phyloP scores from a whole-genome alignment of 2,329 filamentous ascomycete species.

The Rhynchosporium secalis region DNA sequence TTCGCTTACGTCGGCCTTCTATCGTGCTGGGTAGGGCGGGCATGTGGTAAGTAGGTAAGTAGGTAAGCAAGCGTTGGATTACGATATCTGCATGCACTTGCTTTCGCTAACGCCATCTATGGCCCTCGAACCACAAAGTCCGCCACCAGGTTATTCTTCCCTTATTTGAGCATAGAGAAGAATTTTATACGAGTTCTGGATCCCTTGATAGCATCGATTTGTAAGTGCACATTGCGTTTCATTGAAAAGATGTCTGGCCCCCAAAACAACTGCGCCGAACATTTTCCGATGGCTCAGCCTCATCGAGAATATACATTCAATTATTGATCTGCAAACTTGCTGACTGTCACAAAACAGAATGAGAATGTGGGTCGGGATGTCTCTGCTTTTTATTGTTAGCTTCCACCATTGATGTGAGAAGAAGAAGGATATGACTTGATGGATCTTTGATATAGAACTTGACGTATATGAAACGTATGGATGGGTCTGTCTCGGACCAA shows the following conservation, averaged over 20 bases:
- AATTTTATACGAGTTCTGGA: neutral
- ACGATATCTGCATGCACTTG: neutral
- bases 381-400: too few species aligned
- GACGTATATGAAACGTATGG: too few species aligned
- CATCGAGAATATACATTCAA: slow-evolving; percentile 1
- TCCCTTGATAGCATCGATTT: neutral
- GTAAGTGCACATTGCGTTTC: neutral
- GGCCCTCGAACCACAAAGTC: neutral
- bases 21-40: neutral
- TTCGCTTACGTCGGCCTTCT: too few species aligned
- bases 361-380: neutral
- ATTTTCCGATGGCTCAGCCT: neutral
- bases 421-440: too few species aligned
- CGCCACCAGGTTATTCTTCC: neutral
- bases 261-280: neutral
- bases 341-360: neutral
- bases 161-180: too few species aligned
- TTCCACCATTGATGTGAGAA: too few species aligned
- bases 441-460: too few species aligned
- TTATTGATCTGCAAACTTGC: neutral
- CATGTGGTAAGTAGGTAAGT: slow-evolving; percentile 1
- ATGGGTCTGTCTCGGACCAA: too few species aligned
- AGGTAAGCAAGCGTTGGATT: neutral
- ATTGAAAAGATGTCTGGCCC: neutral
- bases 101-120: slow-evolving; percentile 2